Evolutionary conservation across 2,329 filamentous ascomycete genomes (phyloP), one percentile per base, ranked within the genome.

Genomic region (Hortaea sp.): DNA sequence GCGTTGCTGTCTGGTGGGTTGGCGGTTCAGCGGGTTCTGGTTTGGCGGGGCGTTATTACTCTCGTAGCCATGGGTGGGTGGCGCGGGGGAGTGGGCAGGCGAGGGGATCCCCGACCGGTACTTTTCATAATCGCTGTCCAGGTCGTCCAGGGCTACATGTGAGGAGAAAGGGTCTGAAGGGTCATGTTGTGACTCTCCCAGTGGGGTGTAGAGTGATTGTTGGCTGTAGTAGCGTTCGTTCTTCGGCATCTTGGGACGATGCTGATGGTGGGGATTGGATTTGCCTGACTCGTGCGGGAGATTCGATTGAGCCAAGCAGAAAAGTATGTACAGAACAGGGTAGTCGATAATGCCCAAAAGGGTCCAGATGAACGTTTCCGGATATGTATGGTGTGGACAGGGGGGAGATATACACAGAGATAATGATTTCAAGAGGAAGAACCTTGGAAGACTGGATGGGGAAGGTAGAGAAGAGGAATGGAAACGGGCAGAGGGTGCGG

Each of bases 171-270:
- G 32, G 32, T 35, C n/a, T 9, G 32, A 35, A 35, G 32, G 32
- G 32, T 35, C 32, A 20, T 20, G 20, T 20, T 20, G 20, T 20
- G 20, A 20, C 20, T 20, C 20, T 9, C n/a, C 32, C 9, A 35
- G 32, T 35, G 32, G 32, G 9, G 32, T 9, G 32, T 35, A 35
- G 7, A 9, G 32, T 9, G 32, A 44, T 9, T 39, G 31, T 11
- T 44, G 42, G 42, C 42, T 44, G 32, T 44, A 44, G 35, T 44
- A 44, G 10, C 42, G 42, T 34, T 44, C 42, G 28, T 6, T 29
- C 10, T 30, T 44, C 9, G 32, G 32, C 42, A 44, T 44, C 13
- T n/a, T 43, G 41, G 32, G 9, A 27, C 39, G 27, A 41, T 27
- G 20, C 29, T 41, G 7, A 5, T 29, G 6, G 11, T 28, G 7